These are phyloP conservation scores for Nakazawaea peltata DNA, from an alignment of 805 yeast species.

Conservation along the genomic window DNA sequence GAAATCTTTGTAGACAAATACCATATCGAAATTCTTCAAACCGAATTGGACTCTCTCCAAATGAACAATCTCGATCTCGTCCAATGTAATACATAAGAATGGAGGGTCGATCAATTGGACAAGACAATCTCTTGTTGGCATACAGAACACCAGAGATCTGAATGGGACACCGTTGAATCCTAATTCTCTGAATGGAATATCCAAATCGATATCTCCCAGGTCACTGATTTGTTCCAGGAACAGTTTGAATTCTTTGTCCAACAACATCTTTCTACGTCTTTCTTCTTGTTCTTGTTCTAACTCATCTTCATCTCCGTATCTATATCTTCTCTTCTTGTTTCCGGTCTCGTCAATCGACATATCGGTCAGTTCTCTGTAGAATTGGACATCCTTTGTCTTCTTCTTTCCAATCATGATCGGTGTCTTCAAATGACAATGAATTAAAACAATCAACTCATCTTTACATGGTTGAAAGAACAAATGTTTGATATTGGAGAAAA, in stretches of 20 bases:
- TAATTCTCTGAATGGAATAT: conserved; percentile 89
- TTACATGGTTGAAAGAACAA: conserved; percentile 93
- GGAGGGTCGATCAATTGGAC: conserved; percentile 94
- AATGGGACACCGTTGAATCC: conserved; percentile 98
- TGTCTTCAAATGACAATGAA: conserved; percentile 85
- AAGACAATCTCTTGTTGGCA: conserved; percentile 96
- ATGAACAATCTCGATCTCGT: conserved; percentile 90
- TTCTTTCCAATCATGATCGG: conserved; percentile 95
- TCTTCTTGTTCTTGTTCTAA: conserved; percentile 98
- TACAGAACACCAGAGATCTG: conserved; percentile 86
- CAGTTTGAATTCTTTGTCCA: conserved; percentile 84
- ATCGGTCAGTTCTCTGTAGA: conserved; percentile 94
- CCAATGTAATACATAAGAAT: conserved; percentile 82
- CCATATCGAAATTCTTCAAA: conserved; percentile 90
- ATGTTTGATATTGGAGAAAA: conserved; percentile 88
- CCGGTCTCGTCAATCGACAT: conserved; percentile 97
- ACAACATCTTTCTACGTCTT: conserved; percentile 79
- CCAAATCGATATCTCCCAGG: conserved; percentile 79
- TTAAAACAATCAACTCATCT: conserved; percentile 85
- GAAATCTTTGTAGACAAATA: conserved; percentile 93
- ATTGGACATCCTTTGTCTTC: conserved; percentile 92
- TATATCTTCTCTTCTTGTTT: conserved; percentile 75
- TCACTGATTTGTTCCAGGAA: conserved; percentile 91
- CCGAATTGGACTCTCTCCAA: conserved; percentile 97
- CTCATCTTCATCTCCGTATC: conserved; percentile 97